Conservation (phyloP, 495 filamentous ascomycete genomes). For the Glonium stellatum region DNA sequence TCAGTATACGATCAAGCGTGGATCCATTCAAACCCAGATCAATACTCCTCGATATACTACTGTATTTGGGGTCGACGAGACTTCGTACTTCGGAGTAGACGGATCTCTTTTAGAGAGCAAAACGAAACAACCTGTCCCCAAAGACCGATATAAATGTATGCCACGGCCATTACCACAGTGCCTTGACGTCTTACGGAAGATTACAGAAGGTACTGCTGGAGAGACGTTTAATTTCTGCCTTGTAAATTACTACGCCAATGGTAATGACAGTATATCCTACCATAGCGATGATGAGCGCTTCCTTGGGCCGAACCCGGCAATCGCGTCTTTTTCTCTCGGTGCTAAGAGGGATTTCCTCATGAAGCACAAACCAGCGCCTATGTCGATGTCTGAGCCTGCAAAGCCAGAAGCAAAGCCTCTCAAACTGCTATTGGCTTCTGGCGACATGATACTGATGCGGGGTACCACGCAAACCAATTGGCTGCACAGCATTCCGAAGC, state of each 20-base stretch:
- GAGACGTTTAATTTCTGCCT: slow-evolving; percentile 64
- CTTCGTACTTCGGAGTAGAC: slow-evolving; percentile 31
- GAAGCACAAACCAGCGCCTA: slow-evolving; percentile 54
- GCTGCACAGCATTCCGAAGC: slow-evolving; percentile 70
- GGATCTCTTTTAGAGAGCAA: slow-evolving; percentile 45
- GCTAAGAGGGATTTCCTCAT: slow-evolving; percentile 60
- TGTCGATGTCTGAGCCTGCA: slow-evolving; percentile 15
- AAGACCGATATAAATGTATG: slow-evolving; percentile 46
- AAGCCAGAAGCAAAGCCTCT: slow-evolving; percentile 38
- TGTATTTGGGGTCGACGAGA: slow-evolving; percentile 64
- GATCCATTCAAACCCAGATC: slow-evolving; percentile 49
- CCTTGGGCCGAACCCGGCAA: slow-evolving; percentile 57
- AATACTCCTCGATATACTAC: slow-evolving; percentile 65
- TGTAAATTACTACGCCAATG: slow-evolving; percentile 69
- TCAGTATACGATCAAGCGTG: slow-evolving; percentile 58
- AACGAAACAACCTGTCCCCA: slow-evolving; percentile 36
- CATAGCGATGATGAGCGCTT: slow-evolving; percentile 73
- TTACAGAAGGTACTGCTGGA: slow-evolving; percentile 53
- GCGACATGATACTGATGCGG: slow-evolving; percentile 69
- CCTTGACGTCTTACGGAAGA: slow-evolving; percentile 48
- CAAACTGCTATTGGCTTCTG: slow-evolving; percentile 54
- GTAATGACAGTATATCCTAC: slow-evolving; percentile 64
- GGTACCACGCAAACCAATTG: slow-evolving; percentile 62
- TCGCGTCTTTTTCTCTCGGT: slow-evolving; percentile 64
- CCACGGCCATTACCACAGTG: slow-evolving; percentile 64